Conservation (phyloP, 352 stramenopile species). For the Peronosclerospora sorghi region DNA sequence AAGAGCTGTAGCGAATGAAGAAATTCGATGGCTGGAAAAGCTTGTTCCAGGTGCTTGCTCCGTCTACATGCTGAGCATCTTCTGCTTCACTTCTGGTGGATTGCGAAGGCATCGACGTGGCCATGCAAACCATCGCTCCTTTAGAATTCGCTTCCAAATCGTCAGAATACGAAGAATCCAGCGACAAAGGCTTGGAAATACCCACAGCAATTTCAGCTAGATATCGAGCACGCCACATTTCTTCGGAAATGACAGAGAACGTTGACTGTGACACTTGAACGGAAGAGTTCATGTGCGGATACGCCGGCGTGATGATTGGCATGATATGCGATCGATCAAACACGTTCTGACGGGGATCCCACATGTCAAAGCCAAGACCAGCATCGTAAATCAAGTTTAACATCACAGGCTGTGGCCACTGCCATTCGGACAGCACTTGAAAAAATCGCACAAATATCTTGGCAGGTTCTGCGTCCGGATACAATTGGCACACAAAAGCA, state of each 20-base stretch:
- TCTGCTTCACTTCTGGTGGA: constrained; percentile 3
- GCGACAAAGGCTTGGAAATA: constrained; percentile 33
- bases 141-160: constrained; percentile 24
- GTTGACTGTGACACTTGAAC: constrained; percentile 93
- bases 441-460: constrained; percentile 80
- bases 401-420: constrained; percentile 74
- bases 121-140: constrained; percentile 25
- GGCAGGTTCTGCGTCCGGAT: constrained; percentile 53
- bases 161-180: constrained; percentile 6
- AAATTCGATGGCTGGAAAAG: constrained; percentile 75
- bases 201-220: constrained; percentile 49
- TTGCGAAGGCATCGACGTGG: constrained; percentile 22
- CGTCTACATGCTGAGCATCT: not conserved
- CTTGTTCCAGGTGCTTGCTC: constrained; percentile 43
- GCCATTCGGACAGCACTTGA: constrained; percentile 78
- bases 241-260: constrained; percentile 88
- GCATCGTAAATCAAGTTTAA: constrained; percentile 82
- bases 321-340: constrained; percentile 92
- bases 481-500: constrained; percentile 89
- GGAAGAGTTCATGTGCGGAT: constrained; percentile 96
- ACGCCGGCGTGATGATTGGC: constrained; percentile 97
- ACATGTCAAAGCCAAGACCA: constrained; percentile 76
- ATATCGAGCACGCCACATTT: constrained; percentile 76
- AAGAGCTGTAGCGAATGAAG: constrained; percentile 75
- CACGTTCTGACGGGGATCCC: constrained; percentile 74